phyloP scores from a whole-genome alignment of 805 yeast species.

The Candida taoyuanica region DNA sequence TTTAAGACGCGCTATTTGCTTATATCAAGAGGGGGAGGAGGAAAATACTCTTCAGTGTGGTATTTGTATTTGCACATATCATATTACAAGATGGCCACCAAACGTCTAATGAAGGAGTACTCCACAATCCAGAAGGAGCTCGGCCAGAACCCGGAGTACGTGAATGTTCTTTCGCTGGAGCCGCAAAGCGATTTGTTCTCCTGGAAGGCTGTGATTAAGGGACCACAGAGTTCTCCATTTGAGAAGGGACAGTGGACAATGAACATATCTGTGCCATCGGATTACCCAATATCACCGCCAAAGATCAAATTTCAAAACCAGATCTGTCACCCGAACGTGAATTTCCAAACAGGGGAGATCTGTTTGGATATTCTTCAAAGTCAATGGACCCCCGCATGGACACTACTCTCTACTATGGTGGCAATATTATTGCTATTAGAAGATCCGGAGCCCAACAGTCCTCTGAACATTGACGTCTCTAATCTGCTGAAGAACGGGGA shows the following conservation, averaged over 20 bases:
- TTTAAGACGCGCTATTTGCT: no score
- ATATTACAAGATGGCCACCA: constrained; percentile 27
- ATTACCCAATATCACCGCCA: constrained; percentile 63
- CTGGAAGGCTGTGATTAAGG: constrained; percentile 50
- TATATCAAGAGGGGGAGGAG: no score
- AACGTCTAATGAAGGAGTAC: constrained; percentile 36
- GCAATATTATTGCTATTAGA: constrained; percentile 55
- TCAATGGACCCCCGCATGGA: constrained; percentile 77
- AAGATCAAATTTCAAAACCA: constrained; percentile 38
- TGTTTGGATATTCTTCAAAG: constrained; percentile 60
- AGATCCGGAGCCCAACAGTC: constrained; percentile 69
- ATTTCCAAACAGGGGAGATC: constrained; percentile 56
- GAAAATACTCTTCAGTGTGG: no score
- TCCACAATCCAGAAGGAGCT: constrained; percentile 29
- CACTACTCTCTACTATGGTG: constrained; percentile 46
- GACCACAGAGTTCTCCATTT: constrained; percentile 50
- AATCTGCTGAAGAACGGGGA: constrained; percentile 50
- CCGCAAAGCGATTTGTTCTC: constrained; percentile 46
- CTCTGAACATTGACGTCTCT: constrained; percentile 67
- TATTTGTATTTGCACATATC: no score
- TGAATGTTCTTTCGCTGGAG: constrained; percentile 35
- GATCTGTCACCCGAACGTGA: constrained; percentile 47
- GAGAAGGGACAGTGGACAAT: constrained; percentile 50
- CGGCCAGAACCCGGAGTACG: constrained; percentile 9
- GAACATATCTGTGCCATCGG: constrained; percentile 37